Evolutionary conservation across 345 rosid species (phyloP).

Genomic region (Populus ilicifolia): DNA sequence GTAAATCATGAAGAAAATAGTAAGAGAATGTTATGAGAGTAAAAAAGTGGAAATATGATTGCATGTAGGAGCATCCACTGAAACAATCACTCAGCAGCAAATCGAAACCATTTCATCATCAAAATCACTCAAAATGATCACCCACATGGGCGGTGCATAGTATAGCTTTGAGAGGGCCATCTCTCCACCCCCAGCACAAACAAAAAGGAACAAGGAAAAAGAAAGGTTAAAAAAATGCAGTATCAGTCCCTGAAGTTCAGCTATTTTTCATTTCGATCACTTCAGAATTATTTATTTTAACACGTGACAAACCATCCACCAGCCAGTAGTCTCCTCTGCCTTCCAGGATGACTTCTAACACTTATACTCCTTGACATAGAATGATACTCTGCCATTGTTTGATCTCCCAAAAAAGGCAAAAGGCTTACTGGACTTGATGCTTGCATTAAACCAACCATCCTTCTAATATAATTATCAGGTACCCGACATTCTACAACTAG

Average conservation of each 20-base stretch:
- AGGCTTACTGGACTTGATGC: background rate
- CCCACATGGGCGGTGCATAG: background rate
- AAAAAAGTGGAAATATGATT: no score
- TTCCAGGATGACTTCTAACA: background rate
- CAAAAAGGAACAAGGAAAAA: no score
- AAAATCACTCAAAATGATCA: no score
- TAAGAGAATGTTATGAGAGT: no score
- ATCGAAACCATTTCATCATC: background rate
- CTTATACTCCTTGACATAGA: background rate
- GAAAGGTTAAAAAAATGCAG: background rate
- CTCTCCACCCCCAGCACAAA: no score
- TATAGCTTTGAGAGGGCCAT: background rate
- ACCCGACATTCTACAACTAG: background rate
- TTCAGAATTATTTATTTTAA: background rate
- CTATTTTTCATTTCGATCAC: background rate
- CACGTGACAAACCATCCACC: background rate
- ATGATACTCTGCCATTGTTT: background rate
- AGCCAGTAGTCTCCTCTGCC: background rate
- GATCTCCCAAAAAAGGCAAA: background rate
- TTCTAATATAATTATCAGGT: no score
- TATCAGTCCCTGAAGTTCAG: background rate
- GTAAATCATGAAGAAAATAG: no score
- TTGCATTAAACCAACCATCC: background rate
- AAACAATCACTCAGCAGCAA: background rate
- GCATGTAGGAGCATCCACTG: background rate